These are phyloP conservation scores for Alopecurus myosuroides DNA, from an alignment of 176 grass and related monocot genomes.

Conservation along the genomic window DNA sequence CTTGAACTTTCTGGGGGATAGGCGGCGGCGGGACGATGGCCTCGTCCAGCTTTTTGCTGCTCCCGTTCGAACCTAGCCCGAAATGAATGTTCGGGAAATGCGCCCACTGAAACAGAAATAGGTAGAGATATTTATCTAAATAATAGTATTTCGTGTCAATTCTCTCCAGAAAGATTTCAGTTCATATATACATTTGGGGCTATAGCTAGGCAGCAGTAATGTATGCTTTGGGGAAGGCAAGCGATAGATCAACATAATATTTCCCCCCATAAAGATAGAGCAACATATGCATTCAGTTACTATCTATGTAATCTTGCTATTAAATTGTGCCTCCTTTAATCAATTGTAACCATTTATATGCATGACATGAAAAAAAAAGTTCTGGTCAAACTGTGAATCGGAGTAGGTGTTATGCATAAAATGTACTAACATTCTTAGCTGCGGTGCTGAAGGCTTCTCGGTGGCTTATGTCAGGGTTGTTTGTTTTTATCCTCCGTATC, in stretches of 20 bases:
- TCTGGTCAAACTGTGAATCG: background rate
- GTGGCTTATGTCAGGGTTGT: slow-evolving; percentile 71
- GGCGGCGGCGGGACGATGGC: background rate
- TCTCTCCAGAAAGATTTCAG: background rate
- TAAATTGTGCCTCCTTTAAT: background rate
- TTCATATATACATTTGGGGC: background rate
- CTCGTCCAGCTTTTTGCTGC: slow-evolving; percentile 44
- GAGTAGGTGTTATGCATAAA: background rate
- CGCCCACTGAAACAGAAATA: slow-evolving; percentile 46
- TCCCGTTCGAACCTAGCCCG: slow-evolving; percentile 29
- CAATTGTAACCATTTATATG: background rate
- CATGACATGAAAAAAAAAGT: background rate
- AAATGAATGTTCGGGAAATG: slow-evolving; percentile 63
- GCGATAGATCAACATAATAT: background rate
- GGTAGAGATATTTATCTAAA: background rate
- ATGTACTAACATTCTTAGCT: slow-evolving; percentile 64
- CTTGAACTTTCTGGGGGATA: slow-evolving; percentile 31
- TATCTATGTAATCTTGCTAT: background rate
- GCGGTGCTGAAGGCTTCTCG: slow-evolving; percentile 77
- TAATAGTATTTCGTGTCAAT: background rate
- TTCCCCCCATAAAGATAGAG: too few relatives aligned
- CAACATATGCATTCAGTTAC: background rate
- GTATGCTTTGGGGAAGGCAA: background rate
- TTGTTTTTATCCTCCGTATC: slow-evolving; percentile 68
- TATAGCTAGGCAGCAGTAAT: background rate